A percentile compares a stretch with the other conserved stretches of the same genome.
These are phyloP conservation scores for Anacardium occidentale DNA, from an alignment of 345 rosid genomes.

Conservation along the genomic window DNA sequence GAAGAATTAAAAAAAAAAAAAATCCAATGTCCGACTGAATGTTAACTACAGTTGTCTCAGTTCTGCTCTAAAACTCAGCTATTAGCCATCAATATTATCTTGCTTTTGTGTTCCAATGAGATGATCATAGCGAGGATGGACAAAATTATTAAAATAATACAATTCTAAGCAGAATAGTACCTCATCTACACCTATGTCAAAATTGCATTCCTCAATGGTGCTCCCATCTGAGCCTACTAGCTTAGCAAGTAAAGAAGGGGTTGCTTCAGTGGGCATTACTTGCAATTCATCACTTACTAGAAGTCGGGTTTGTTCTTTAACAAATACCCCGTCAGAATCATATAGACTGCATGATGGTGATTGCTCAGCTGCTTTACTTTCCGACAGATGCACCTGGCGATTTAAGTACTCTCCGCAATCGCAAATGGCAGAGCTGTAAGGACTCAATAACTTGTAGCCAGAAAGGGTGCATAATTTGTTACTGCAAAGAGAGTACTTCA, in stretches of 20 bases:
- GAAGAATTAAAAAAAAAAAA: not conserved
- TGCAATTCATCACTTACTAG: conserved; percentile 18
- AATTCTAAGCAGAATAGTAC: conserved; percentile 6
- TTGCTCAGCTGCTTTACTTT: too few species aligned
- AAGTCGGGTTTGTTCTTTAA: conserved; percentile 5
- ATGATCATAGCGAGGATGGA: too few species aligned
- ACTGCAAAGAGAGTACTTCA: not conserved
- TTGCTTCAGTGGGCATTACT: conserved; percentile 13
- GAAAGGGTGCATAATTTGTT: not conserved
- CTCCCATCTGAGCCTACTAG: conserved; percentile 12
- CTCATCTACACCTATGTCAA: conserved; percentile 1
- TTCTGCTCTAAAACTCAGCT: too few species aligned
- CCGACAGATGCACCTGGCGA: not conserved
- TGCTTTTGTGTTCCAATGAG: too few species aligned
- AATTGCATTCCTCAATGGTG: conserved; percentile 12
- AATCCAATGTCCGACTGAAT: too few species aligned
- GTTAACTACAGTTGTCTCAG: too few species aligned
- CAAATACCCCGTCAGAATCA: conserved; percentile 14
- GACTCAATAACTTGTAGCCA: conserved; percentile 4
- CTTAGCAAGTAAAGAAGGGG: conserved; percentile 15
- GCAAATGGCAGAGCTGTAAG: not conserved
- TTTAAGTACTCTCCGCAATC: not conserved
- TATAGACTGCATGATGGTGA: too few species aligned
- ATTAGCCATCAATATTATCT: too few species aligned
- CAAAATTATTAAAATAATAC: too few species aligned